Evolutionary conservation across 164 flowering plant genomes (phyloP), one percentile per base, ranked within the genome.

Genomic region (Pachysandra terminalis): DNA sequence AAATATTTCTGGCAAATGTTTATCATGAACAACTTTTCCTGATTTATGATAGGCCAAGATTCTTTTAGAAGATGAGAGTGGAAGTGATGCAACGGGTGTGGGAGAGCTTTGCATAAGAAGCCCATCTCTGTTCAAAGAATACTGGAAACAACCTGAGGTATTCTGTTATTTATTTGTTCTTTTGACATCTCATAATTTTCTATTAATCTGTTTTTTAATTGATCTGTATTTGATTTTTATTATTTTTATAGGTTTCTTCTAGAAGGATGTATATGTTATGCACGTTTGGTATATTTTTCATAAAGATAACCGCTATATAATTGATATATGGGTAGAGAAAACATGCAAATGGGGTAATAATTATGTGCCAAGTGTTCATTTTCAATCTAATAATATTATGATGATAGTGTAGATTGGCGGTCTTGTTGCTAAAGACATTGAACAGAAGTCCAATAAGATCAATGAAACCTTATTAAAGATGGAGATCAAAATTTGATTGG

Each of bases 101-200:
- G 99, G 99, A 45, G 98, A 96, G 79, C 90, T 96, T 71, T 93
- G 96, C 65, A 69, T 96, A 56, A 91, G 66, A 80, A 93, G 99
- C 64, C 97, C 98, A 69, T 93, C 98, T 37, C 61, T 87, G 74
- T 96, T 96, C 68, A 90, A 82, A 78, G 98, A 90, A 75, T 93
- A 96, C 76, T 96, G 98, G 99, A 93, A 87, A 76, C 87, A 80
- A 69, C 96, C 98, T 14, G 74, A 90, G 95, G 98, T 93, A 76
- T 67, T 32, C 37, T 32, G 37, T 7, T 32, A 32, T 32, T 32
- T 32, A 32, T 3, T 32, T 32, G 3, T 32, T 32, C 37, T 64
- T 52, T 48, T 28, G 5, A 40, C 27, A 19, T n/a, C 26, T 57
- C 9, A 24, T 8, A 13, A 40, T 19, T 26, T 60, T 19, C 45